Evolutionary conservation across 441 rosid genomes (phyloP), one percentile per base, ranked within the genome.

Genomic region (Gossypium aridum): DNA sequence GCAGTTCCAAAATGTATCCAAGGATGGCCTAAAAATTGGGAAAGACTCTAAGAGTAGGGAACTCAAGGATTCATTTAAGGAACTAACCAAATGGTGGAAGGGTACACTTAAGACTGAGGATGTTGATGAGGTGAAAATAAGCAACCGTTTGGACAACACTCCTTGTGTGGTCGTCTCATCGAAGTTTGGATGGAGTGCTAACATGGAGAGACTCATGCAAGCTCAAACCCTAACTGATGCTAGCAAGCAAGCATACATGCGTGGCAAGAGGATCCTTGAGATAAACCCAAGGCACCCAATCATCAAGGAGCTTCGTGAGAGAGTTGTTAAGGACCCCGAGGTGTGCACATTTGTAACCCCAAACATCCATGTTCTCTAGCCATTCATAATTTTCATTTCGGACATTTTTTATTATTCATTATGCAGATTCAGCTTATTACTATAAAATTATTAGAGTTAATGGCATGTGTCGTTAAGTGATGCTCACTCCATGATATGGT

Each of bases 201-300:
- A 94, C 72, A 92, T 94, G 98, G 97, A 94, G 83, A 86, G 94
- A 82, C 90, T 94, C 76, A 91, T 94, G 98, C 92, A 89, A 64
- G 87, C 98, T 12, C 98, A 94, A 86, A 94, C 97, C 22, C 83
- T 94, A 20, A 81, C 98, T 0, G 98, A 94, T 80, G 91, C 97
- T 22, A 89, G 64, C 75, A 92, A 94, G 85, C 97, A 92, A 80
- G 95, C 91, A 34, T 94, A 94, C 60, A 92, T 92, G 98, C 88
- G 89, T 0, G 98, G 97, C 64, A 94, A 94, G 87, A 84, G 98
- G 83, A 93, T 94, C 55, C 91, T 94, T 23, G 98, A 92, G 90
- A 89, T 94, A 68, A 94, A 94, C 79, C 97, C 98, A 7, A 83
- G 98, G 67, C 98, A 94, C 72, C 98, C 98, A 1, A 94, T 94